Evolutionary conservation across 768 basidiomycete genomes (phyloP), one percentile per base, ranked within the genome.

Genomic region (Clitopilus hobsonii): DNA sequence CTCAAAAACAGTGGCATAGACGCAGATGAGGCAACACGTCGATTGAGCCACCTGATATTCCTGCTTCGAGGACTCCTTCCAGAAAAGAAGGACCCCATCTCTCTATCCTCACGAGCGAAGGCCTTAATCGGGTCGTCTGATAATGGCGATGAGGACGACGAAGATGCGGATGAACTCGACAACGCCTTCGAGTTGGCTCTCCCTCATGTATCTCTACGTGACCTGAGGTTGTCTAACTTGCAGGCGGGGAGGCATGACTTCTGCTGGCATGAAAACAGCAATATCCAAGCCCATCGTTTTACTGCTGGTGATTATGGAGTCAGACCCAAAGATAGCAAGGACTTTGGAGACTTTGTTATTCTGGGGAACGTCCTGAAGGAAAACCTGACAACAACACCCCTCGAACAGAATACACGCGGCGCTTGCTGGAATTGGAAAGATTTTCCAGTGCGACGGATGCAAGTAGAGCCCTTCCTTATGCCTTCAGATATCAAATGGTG

Each of bases 231-330:
- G 48, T 63, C 72, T 14, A 74, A 69, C 22, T 65, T 79, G 41
- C 64, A 69, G 29, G 62, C 68, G 14, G 61, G 64, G 26, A 47
- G 59, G 7, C 75, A 74, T 48, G 65, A 71, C n/a, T 71, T 75
- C 52, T 63, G 65, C 7, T 79, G 78, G 77, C 63, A 67, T 6
- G 68, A 74, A 56, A 69, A 65, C 24, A 66, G 67, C 13, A 56
- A 61, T 8, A 74, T 79, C 25, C 71, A 74, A 1, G 63, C 74
- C 1, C 66, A 71, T 57, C 71, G 71, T 51, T 78, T 74, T 54
- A 38, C 59, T 4, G 70, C 75, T 20, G 79, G 79, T 6, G 78
- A 81, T 55, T 58, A 77, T 23, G 78, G 78, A 14, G 80, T 78
- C 53, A 61, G 79, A 28, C 72, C 72, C 0, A 48, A 54, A 0